phyloP scores from a whole-genome alignment of 108 stramenopile species.

The Aurantiochytrium sp. region DNA sequence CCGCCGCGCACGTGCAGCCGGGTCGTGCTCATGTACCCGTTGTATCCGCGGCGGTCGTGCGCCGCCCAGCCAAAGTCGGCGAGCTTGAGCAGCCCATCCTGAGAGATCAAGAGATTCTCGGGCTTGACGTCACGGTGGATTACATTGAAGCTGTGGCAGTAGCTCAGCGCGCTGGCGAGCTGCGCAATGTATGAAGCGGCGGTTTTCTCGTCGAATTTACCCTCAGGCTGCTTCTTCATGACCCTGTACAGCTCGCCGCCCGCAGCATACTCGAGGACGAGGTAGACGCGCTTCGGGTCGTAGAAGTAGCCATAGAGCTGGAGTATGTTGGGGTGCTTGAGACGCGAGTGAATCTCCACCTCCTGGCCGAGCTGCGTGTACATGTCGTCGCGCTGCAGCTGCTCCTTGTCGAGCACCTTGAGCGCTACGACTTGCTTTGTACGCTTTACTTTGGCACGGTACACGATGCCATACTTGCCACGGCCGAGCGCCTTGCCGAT shows the following conservation, averaged over 20 bases:
- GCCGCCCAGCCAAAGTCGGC: constrained; percentile 60
- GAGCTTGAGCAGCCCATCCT: constrained; percentile 41
- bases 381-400: constrained; percentile 88
- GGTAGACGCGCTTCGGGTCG: constrained; percentile 46
- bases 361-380: constrained; percentile 59
- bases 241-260: constrained; percentile 57
- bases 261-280: constrained; percentile 52
- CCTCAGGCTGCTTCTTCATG: neutral
- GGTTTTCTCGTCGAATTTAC: constrained; percentile 55
- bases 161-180: constrained; percentile 40
- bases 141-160: constrained; percentile 43
- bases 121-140: constrained; percentile 62
- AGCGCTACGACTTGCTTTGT: constrained; percentile 94
- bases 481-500: constrained; percentile 92
- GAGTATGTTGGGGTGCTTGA: constrained; percentile 54
- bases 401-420: constrained; percentile 88
- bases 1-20: neutral
- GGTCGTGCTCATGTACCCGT: neutral
- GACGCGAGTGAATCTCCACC: constrained; percentile 48
- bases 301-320: constrained; percentile 48
- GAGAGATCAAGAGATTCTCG: constrained; percentile 45
- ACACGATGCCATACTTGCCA: constrained; percentile 93
- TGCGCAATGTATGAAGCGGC: constrained; percentile 34
- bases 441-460: constrained; percentile 84
- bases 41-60: constrained; percentile 40